Conservation (phyloP, 2,329 filamentous ascomycete species). For the Beauveria sp. region DNA sequence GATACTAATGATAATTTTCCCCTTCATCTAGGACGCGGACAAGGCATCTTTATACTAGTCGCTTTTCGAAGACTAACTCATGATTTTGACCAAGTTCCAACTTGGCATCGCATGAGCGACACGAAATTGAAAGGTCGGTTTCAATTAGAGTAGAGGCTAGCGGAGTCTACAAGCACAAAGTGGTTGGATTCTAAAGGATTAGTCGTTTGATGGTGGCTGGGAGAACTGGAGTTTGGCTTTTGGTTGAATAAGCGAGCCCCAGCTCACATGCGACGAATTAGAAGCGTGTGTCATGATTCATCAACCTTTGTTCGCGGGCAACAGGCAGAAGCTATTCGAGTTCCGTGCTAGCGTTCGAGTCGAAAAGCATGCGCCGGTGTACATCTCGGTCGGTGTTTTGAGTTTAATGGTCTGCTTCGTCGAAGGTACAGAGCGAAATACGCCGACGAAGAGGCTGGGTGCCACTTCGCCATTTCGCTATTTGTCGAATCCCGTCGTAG, state of each 20-base stretch:
- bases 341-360: neutral
- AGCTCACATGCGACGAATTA: slow-evolving; percentile 1
- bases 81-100: neutral
- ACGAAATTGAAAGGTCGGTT: slow-evolving; percentile 1
- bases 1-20: neutral
- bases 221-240: neutral
- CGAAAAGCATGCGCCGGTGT: neutral
- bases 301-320: neutral
- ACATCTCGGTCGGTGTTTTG: neutral
- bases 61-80: neutral
- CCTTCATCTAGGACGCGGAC: neutral
- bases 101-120: neutral
- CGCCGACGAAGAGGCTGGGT: neutral
- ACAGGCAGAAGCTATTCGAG: neutral
- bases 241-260: neutral
- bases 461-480: neutral
- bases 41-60: slow-evolving; percentile 5
- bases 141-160: neutral
- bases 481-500: neutral
- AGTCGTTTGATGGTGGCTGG: slow-evolving; percentile 1
- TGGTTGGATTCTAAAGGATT: neutral
- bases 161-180: neutral
- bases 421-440: neutral
- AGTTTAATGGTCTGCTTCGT: neutral
- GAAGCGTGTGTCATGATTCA: neutral